A percentile compares a stretch with the other conserved stretches of the same genome.
These are phyloP conservation scores for Sporormia fimetaria DNA, from an alignment of 495 filamentous ascomycete species.

Conservation along the genomic window DNA sequence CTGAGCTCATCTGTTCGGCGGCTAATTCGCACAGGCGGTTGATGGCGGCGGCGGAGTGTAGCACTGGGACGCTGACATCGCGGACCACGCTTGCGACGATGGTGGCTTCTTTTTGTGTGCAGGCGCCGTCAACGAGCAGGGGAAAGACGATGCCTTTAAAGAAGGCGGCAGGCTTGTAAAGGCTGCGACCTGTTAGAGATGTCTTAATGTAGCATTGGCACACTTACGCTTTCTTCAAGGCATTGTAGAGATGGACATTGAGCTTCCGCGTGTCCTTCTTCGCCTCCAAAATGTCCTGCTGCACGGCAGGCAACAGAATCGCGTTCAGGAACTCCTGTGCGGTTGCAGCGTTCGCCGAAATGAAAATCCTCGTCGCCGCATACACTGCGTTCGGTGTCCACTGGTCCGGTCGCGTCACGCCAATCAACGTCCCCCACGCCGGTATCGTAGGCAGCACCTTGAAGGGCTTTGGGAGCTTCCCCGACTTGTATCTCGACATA, in stretches of 20 bases:
- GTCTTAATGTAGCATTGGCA: too few species aligned
- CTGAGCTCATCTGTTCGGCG: conserved; percentile 64
- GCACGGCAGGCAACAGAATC: conserved; percentile 74
- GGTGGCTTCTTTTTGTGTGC: conserved; percentile 80
- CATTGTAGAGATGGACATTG: conserved; percentile 88
- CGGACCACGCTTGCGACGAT: conserved; percentile 77
- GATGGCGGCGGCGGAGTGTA: conserved; percentile 87
- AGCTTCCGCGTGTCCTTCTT: conserved; percentile 87
- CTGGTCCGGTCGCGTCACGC: conserved; percentile 64
- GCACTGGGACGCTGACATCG: conserved; percentile 68
- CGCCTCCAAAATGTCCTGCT: conserved; percentile 77
- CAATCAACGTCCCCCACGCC: conserved; percentile 77
- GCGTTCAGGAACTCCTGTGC: conserved; percentile 71
- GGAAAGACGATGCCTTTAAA: conserved; percentile 97
- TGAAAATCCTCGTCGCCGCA: conserved; percentile 79
- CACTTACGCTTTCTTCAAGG: conserved; percentile 79
- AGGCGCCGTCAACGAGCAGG: conserved; percentile 61
- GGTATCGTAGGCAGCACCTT: conserved; percentile 89
- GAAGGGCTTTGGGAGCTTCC: conserved; percentile 91
- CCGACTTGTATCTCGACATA: conserved; percentile 85
- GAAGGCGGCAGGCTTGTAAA: conserved; percentile 93
- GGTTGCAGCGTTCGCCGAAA: conserved; percentile 62
- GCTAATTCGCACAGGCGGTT: conserved; percentile 87
- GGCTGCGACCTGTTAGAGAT: too few species aligned
- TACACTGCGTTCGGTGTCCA: conserved; percentile 86